phyloP scores from a whole-genome alignment of 352 stramenopile species.

The Globisporangium splendens region DNA sequence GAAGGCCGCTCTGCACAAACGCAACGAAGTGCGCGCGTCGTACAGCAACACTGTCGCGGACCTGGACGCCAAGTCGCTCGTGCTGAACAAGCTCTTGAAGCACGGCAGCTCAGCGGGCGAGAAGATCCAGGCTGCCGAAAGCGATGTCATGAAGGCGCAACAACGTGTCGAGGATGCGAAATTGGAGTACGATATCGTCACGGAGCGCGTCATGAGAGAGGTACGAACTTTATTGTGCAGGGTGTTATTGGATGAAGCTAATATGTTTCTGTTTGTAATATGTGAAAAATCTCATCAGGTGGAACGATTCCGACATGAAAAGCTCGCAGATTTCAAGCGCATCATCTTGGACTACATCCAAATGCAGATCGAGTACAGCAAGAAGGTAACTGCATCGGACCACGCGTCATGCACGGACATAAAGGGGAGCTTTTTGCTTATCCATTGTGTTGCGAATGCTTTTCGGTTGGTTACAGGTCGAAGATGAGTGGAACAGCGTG shows the following conservation, averaged over 20 bases:
- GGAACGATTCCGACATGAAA: slow-evolving; percentile 96
- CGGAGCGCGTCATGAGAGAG: slow-evolving; percentile 93
- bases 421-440: too few species aligned
- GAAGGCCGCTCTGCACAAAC: slow-evolving; percentile 90
- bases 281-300: slow-evolving; percentile 34
- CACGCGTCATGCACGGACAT: too few species aligned
- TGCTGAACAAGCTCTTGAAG: slow-evolving; percentile 64
- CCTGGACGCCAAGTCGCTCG: slow-evolving; percentile 78
- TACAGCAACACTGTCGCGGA: slow-evolving; percentile 87
- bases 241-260: neutral
- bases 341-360: slow-evolving; percentile 97
- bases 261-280: neutral
- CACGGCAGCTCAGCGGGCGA: slow-evolving; percentile 65
- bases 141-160: slow-evolving; percentile 74
- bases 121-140: slow-evolving; percentile 87
- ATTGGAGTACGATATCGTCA: slow-evolving; percentile 93
- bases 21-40: slow-evolving; percentile 89
- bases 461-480: slow-evolving; percentile 25
- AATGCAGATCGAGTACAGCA: slow-evolving; percentile 97
- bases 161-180: slow-evolving; percentile 86
- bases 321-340: slow-evolving; percentile 93
- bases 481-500: slow-evolving; percentile 76
- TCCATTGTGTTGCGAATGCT: neutral
- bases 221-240: neutral
- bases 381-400: too few species aligned